These are phyloP conservation scores for Amesomyces nigricolor DNA, from an alignment of 2,329 filamentous ascomycete species.

Conservation along the genomic window DNA sequence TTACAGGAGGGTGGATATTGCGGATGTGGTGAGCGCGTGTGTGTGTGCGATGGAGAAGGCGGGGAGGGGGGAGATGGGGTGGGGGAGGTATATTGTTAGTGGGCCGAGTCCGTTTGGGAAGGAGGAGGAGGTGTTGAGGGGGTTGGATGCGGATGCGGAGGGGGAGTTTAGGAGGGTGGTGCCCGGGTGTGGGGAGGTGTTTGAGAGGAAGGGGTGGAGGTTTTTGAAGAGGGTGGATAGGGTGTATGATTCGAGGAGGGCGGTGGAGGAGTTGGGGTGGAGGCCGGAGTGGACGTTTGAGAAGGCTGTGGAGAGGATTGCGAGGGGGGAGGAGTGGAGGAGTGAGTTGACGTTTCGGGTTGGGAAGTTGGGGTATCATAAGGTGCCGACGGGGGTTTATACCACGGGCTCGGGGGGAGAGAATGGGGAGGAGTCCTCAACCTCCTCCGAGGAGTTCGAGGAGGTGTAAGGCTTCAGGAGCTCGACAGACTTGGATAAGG, in stretches of 20 bases:
- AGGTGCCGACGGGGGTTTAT: conserved; percentile 39
- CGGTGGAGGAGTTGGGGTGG: conserved; percentile 40
- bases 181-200: conserved; percentile 26
- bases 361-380: conserved; percentile 42
- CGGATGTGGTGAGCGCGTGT: conserved; percentile 39
- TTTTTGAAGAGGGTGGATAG: conserved; percentile 38
- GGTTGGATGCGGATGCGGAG: conserved; percentile 32
- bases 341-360: conserved; percentile 37
- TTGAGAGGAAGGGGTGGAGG: conserved; percentile 31
- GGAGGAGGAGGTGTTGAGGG: conserved; percentile 30
- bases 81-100: conserved; percentile 40
- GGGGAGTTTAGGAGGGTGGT: conserved; percentile 28
- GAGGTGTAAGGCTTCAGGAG: no score
- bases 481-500: no score
- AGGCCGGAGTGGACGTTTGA: conserved; percentile 38
- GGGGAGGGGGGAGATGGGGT: conserved; percentile 27
- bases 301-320: conserved; percentile 32
- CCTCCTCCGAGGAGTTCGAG: no score
- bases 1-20: conserved; percentile 40
- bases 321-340: conserved; percentile 33
- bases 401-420: conserved; percentile 24
- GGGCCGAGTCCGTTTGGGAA: conserved; percentile 38
- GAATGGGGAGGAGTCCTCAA: no score
- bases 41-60: conserved; percentile 35
- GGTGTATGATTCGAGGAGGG: conserved; percentile 41